phyloP scores from a whole-genome alignment of 768 basidiomycete genomes.

The Pleurotus cornucopiae region DNA sequence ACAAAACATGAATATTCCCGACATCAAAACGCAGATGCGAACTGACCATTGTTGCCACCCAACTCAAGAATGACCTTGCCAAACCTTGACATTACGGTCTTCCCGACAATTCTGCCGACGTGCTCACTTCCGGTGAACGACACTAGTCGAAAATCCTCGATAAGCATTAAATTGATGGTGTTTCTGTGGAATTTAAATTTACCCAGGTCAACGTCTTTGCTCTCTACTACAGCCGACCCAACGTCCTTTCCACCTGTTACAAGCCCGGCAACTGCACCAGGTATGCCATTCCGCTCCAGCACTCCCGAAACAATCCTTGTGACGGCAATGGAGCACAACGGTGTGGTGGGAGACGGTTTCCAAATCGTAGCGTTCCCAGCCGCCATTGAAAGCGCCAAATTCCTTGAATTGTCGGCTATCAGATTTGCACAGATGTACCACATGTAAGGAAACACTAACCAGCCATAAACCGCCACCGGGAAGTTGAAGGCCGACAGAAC shows the following conservation, averaged over 20 bases:
- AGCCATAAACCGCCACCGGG: constrained; percentile 90
- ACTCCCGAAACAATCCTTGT: constrained; percentile 81
- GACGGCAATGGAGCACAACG: constrained; percentile 87
- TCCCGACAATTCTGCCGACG: constrained; percentile 85
- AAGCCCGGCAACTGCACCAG: constrained; percentile 79
- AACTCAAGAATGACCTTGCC: constrained; percentile 89
- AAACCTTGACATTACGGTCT: constrained; percentile 80
- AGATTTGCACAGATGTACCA: constrained; percentile 2
- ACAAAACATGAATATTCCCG: constrained; percentile 14
- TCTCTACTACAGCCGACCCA: constrained; percentile 76
- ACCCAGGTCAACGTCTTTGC: constrained; percentile 77
- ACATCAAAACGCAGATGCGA: constrained; percentile 14
- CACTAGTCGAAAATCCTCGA: constrained; percentile 39
- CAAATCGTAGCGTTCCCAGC: constrained; percentile 92
- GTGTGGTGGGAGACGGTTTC: constrained; percentile 91
- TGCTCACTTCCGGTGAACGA: constrained; percentile 94
- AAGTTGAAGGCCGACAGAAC: constrained; percentile 96
- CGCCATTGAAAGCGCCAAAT: constrained; percentile 81
- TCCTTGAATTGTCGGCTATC: constrained; percentile 48
- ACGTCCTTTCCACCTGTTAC: constrained; percentile 80
- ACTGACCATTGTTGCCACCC: constrained; percentile 90
- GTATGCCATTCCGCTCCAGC: constrained; percentile 76
- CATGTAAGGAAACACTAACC: constrained; percentile 38
- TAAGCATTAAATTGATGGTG: constrained; percentile 8
- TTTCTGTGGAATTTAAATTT: constrained; percentile 27